Evolutionary conservation across 2,329 filamentous ascomycete species (phyloP).

Genomic region (Ceratocystis albifundus): DNA sequence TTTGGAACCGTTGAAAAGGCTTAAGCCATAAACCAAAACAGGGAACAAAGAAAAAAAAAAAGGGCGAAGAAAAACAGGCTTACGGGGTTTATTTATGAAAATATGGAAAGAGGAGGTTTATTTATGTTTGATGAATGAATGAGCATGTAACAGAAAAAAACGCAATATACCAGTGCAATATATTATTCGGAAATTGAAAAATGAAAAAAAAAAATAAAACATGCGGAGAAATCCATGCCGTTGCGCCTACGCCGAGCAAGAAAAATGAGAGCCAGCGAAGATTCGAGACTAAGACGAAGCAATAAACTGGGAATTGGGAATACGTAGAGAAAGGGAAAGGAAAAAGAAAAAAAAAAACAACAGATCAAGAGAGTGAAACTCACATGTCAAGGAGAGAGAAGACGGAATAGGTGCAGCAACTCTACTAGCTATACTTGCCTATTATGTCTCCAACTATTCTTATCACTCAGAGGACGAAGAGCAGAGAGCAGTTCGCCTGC

Average conservation of each 20-base stretch:
- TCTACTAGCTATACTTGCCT: neutral
- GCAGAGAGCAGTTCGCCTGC: neutral
- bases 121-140: constrained; percentile 19
- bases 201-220: neutral
- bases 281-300: neutral
- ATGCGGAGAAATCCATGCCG: neutral
- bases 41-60: neutral
- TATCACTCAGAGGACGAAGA: neutral
- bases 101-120: neutral
- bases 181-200: neutral
- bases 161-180: constrained; percentile 13
- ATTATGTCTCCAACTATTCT: too few species aligned
- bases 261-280: neutral
- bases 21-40: neutral
- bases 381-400: neutral
- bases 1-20: constrained; percentile 12
- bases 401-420: neutral
- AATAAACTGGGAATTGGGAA: neutral
- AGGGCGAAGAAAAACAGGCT: neutral
- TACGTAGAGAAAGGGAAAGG: neutral
- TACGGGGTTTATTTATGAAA: too few species aligned
- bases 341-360: neutral
- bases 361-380: neutral
- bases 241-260: neutral
- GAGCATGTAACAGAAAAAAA: constrained; percentile 16